Evolutionary conservation across 1,284 basidiomycete genomes (phyloP).

Genomic region (Trametes sp.): DNA sequence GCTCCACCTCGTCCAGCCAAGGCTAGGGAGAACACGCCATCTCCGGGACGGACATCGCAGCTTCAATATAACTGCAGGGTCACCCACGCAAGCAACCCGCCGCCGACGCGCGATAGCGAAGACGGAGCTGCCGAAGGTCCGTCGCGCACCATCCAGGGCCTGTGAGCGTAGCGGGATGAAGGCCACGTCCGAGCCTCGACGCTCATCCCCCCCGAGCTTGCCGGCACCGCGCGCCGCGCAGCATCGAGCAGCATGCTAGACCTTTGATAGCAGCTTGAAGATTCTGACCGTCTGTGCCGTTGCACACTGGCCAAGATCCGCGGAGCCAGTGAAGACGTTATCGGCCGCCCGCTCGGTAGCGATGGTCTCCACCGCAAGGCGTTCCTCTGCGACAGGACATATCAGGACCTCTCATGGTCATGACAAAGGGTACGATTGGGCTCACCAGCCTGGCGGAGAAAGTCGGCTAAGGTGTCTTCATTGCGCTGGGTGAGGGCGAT

Average conservation of each 20-base stretch:
- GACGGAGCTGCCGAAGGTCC: neutral
- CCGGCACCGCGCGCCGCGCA: neutral
- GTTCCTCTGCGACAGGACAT: slow-evolving; percentile 13
- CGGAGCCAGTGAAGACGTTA: slow-evolving; percentile 23
- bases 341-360: neutral
- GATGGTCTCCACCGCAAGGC: slow-evolving; percentile 11
- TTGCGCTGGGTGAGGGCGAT: slow-evolving; percentile 68
- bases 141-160: neutral
- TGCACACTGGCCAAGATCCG: slow-evolving; percentile 26
- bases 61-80: neutral
- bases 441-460: slow-evolving; percentile 50
- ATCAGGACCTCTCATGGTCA: too few species aligned
- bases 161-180: neutral
- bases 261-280: slow-evolving; percentile 13
- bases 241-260: neutral
- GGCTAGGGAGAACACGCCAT: neutral
- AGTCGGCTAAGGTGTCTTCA: slow-evolving; percentile 49
- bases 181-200: neutral
- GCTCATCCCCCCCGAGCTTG: neutral
- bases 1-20: neutral
- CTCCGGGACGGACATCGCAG: neutral
- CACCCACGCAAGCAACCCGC: neutral
- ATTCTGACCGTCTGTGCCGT: slow-evolving; percentile 17
- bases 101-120: neutral
- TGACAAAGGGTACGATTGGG: neutral